These are phyloP conservation scores for Nepenthes alata DNA, from an alignment of 179 eudicot species.

Conservation along the genomic window DNA sequence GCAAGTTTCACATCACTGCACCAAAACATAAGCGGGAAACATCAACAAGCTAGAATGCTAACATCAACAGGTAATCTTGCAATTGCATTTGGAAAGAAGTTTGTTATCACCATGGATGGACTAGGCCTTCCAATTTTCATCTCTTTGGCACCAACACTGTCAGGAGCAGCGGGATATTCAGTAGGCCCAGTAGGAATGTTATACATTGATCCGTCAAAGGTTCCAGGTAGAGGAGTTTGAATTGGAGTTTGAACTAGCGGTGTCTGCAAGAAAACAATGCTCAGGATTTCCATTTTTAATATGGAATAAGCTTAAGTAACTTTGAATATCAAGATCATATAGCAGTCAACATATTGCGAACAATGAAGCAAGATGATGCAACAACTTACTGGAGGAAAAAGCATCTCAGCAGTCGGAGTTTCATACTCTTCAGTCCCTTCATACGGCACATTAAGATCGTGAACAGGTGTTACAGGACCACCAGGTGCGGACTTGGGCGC, in stretches of 20 bases:
- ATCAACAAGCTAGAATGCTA: background rate
- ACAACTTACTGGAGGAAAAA: constrained; percentile 78
- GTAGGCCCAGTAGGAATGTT: constrained; percentile 69
- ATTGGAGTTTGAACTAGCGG: constrained; percentile 58
- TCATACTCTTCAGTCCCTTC: constrained; percentile 92
- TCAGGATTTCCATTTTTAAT: background rate
- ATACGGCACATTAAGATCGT: constrained; percentile 92
- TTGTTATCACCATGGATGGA: constrained; percentile 55
- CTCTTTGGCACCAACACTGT: constrained; percentile 18
- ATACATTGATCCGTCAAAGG: constrained; percentile 56
- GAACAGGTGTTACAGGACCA: constrained; percentile 57
- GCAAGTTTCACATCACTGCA: no score
- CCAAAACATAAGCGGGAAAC: background rate
- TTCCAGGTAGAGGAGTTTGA: constrained; percentile 71
- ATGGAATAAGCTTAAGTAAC: background rate
- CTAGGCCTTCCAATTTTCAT: constrained; percentile 59
- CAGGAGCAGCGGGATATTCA: constrained; percentile 34
- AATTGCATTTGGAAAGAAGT: background rate
- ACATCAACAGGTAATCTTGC: background rate
- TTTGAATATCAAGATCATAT: background rate
- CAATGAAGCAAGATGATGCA: background rate
- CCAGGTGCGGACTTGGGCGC: constrained; percentile 34
- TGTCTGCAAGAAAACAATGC: constrained; percentile 31
- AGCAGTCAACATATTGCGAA: background rate
- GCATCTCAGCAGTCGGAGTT: constrained; percentile 92